Base-by-base conservation (phyloP, 1,284 basidiomycete species). In the Cryptococcus neoformans region DNA sequence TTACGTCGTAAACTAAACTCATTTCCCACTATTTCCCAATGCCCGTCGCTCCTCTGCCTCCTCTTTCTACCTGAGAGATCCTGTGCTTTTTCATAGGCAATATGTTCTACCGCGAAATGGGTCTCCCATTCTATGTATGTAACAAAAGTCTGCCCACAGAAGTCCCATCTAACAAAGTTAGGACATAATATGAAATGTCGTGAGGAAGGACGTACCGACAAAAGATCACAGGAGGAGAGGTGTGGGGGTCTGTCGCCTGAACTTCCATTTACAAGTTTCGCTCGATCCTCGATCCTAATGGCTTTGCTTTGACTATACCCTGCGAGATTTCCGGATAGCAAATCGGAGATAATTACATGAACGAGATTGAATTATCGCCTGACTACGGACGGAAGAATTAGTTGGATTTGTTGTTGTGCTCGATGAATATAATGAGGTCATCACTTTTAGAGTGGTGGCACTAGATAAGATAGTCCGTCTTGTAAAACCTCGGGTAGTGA, bases 21-120 rank as follows among this genome's bases (percentile, higher is more conserved):
- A 21, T 52, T 21, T 14, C 51, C 56, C 3, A 58, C 39, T 38
- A 61, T 6, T 40, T 58, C 53, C 56, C 56, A 56, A 36, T 44
- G 42, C 34, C 56, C 59, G 44, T 52, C 37, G 6, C 17, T 42
- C 40, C 54, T 49, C 16, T 44, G 48, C 36, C 53, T 41, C 37
- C 42, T 34, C 4, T n/a, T 42, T 11, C 53, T 44, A 7, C 54
- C 60, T 12, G 49, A 47, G 6, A 56, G 35, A 21, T 58, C 54
- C 14, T 56, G 44, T 9, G 57, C 47, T 42, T 50, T 45, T 16
- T 52, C 49, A 48, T 55, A 41, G 8, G 59, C 49, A 28, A 58
- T 51, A 48, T 61, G 59, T 16, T 58, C 59, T 2, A 61, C 45
- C 12, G 40, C 42, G 36, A 61, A 61, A 28, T 61, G 59, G 4